Conservation (phyloP, 225 moss, liverwort and hornwort genomes). For the Pleurozium schreberi region DNA sequence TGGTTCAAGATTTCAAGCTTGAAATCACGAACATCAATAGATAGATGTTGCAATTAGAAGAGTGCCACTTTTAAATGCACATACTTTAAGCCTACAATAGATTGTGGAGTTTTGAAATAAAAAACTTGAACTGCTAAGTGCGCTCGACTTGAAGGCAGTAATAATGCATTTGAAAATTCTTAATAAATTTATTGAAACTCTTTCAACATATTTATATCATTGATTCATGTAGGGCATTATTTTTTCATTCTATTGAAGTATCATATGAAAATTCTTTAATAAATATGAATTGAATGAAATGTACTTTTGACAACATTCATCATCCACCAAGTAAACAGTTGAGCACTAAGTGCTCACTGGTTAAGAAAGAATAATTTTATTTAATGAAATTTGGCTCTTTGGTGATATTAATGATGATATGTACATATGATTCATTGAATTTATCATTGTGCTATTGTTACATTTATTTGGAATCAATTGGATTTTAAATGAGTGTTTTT, state of each 20-base stretch:
- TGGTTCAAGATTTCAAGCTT: no score
- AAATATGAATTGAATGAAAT: background rate
- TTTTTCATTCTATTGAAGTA: background rate
- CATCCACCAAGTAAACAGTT: accelerated
- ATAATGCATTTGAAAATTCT: background rate
- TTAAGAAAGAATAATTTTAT: no score
- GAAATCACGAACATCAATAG: no score
- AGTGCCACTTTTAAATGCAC: no score
- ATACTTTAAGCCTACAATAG: no score
- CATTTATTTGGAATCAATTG: background rate
- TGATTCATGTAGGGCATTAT: background rate
- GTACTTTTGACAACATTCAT: no score
- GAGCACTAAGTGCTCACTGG: accelerated
- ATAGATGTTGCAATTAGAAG: no score
- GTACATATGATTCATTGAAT: background rate
- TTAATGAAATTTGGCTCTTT: background rate
- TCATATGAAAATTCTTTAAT: no score
- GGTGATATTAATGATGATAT: background rate
- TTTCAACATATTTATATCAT: background rate
- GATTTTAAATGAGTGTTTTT: background rate
- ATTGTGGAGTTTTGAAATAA: no score
- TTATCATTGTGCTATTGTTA: background rate
- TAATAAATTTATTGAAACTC: background rate
- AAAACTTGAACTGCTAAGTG: background rate
- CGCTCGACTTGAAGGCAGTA: background rate